A percentile compares a stretch with the other conserved stretches of the same genome.
phyloP scores from a whole-genome alignment of 176 grass and related monocot genomes.

The barley (Hordeum vulgare) region DNA sequence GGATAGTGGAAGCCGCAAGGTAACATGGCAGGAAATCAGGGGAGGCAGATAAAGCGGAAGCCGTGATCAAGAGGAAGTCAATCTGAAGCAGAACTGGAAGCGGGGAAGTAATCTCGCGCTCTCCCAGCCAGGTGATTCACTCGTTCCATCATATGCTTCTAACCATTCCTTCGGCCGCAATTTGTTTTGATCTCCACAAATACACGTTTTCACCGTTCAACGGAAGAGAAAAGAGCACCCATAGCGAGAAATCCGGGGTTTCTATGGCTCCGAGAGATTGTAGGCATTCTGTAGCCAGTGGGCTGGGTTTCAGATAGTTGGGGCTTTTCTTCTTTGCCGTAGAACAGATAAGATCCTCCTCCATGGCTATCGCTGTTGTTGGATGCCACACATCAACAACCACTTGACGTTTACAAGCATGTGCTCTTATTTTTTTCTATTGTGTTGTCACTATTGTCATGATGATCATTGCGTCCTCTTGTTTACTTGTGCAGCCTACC shows the following conservation, averaged over 20 bases:
- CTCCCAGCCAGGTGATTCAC: neutral
- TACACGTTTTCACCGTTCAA: neutral
- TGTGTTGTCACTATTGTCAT: constrained; percentile 1
- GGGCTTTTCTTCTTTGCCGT: neutral
- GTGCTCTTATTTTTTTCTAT: constrained; percentile 27
- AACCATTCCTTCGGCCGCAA: neutral
- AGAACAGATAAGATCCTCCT: constrained; percentile 28
- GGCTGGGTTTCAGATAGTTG: neutral
- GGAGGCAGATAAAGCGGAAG: neutral
- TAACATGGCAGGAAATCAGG: neutral
- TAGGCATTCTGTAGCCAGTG: neutral
- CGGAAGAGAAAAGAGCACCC: neutral
- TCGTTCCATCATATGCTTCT: neutral
- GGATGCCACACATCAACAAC: constrained; percentile 29
- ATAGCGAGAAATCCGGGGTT: neutral
- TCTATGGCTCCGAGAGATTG: constrained; percentile 2
- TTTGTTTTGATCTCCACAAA: neutral
- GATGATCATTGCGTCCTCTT: neutral
- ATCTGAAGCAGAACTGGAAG: neutral
- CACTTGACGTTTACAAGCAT: neutral
- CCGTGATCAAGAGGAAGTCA: neutral
- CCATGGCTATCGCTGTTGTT: constrained; percentile 16
- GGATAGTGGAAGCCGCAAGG: neutral
- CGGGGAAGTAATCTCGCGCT: neutral
- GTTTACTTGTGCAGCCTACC: neutral